Evolutionary conservation across 768 basidiomycete genomes (phyloP).

Genomic region (Mycena venus): DNA sequence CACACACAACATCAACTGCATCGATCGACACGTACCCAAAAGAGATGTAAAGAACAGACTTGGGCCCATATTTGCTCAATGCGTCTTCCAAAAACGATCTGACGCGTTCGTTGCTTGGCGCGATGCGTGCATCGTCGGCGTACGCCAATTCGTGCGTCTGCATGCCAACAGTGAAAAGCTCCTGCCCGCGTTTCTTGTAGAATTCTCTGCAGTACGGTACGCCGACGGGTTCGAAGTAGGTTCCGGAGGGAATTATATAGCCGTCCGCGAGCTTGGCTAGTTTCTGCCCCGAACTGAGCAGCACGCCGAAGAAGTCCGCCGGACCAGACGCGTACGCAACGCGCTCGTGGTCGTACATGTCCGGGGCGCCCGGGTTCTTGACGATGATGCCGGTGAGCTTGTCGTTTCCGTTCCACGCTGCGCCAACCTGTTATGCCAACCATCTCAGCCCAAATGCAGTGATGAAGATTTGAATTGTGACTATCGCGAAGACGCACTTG

Average conservation of each 20-base stretch:
- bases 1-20: background rate
- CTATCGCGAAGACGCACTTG: background rate
- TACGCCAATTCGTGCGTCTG: background rate
- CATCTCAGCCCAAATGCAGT: background rate
- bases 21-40: conserved; percentile 16
- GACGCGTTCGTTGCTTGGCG: background rate
- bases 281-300: conserved; percentile 12
- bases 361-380: background rate
- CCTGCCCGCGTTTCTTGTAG: background rate
- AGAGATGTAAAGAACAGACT: conserved; percentile 28
- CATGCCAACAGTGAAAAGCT: conserved; percentile 11
- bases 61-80: conserved; percentile 8
- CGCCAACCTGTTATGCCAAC: background rate
- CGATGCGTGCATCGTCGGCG: background rate
- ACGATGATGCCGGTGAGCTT: background rate
- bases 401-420: conserved; percentile 15
- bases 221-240: conserved; percentile 8
- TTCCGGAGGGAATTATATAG: background rate
- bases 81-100: conserved; percentile 11
- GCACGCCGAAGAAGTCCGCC: background rate
- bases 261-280: background rate
- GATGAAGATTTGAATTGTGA: too few species aligned
- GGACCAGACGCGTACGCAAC: background rate
- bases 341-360: conserved; percentile 24
- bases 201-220: background rate